Evolutionary conservation across 306 rosid genomes (phyloP), one percentile per base, ranked within the genome.

Genomic region (Dryas octopetala): DNA sequence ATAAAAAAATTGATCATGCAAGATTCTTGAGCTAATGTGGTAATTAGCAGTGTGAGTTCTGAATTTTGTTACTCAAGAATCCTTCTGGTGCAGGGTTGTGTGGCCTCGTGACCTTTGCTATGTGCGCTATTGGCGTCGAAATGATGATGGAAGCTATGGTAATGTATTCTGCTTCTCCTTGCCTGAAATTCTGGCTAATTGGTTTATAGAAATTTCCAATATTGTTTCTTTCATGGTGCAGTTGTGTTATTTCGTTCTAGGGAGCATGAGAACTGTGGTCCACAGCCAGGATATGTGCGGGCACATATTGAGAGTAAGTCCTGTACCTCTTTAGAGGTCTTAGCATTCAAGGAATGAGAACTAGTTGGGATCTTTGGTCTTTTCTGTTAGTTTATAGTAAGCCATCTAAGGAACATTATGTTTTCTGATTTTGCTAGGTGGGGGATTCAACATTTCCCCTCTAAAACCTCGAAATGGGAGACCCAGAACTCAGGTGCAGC

Each of bases 81-180:
- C 7, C 40, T 7, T 26, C 11, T 74, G 59, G 88, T 86, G 69
- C 87, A 95, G 99, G 97, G 60, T 90, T 76, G 97, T 95, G 70
- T 95, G 97, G 97, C 97, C 97, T 6, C 99, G 99, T 85, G 99
- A 95, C 87, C 93, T 95, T 70, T 95, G 99, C 85, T 95, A 95
- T 80, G 97, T 92, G 67, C 97, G 99, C 52, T 95, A 95, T 75
- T 95, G 99, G 99, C 99, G 99, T 66, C 93, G 97, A 50, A 95
- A 95, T 85, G 99, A 95, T 77, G 99, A 95, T 57, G 99, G 99
- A 78, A 95, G 93, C 86, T 95, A 95, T 75, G 99, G 99, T 90
- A 83, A 52, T 60, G 75, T 71, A 16, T 23, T 19, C 44, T 79
- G 68, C 10, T 81, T 78, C 66, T 62, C 41, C 55, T 71, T 54